Evolutionary conservation across 1,139 yeast species (phyloP).

Genomic region (Pichia sp.): DNA sequence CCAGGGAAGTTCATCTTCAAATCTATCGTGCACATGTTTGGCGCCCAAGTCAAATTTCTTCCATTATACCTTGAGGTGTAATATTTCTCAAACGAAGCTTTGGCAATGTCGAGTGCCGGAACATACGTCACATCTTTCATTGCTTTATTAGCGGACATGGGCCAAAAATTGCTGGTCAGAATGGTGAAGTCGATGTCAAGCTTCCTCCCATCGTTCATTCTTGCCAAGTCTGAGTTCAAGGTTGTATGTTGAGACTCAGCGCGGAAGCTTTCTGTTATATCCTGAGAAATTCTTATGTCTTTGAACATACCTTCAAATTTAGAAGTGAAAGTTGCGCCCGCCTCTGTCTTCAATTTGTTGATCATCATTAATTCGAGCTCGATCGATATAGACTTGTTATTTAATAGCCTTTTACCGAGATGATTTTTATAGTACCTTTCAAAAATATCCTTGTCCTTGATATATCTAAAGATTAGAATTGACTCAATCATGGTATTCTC

Average conservation of each 20-base stretch:
- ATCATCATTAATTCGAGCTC: conserved; percentile 38
- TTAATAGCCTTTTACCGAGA: conserved; percentile 71
- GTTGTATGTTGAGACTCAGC: conserved; percentile 2
- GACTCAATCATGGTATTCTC: conserved; percentile 52
- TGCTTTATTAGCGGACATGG: conserved; percentile 53
- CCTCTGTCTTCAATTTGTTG: conserved; percentile 64
- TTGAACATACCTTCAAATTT: conserved; percentile 85
- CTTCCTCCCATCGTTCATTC: conserved; percentile 20
- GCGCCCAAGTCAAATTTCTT: conserved; percentile 75
- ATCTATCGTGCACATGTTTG: conserved; percentile 76
- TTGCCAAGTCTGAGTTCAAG: conserved; percentile 9
- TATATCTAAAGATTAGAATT: conserved; percentile 54
- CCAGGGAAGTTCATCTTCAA: conserved; percentile 60
- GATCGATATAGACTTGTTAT: conserved; percentile 27
- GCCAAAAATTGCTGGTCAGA: conserved; percentile 54
- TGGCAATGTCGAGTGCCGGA: conserved; percentile 35
- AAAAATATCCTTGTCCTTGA: conserved; percentile 82
- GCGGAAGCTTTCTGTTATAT: conserved; percentile 26
- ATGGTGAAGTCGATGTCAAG: conserved; percentile 44
- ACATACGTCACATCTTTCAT: conserved; percentile 51
- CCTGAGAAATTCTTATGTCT: conserved; percentile 67
- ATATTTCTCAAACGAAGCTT: conserved; percentile 37
- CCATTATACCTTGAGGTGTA: conserved; percentile 65
- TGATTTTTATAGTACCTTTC: conserved; percentile 80
- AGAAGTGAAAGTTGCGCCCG: conserved; percentile 74